Base-by-base conservation (phyloP, 2,329 filamentous ascomycete species). In the Aciculosporium take region DNA sequence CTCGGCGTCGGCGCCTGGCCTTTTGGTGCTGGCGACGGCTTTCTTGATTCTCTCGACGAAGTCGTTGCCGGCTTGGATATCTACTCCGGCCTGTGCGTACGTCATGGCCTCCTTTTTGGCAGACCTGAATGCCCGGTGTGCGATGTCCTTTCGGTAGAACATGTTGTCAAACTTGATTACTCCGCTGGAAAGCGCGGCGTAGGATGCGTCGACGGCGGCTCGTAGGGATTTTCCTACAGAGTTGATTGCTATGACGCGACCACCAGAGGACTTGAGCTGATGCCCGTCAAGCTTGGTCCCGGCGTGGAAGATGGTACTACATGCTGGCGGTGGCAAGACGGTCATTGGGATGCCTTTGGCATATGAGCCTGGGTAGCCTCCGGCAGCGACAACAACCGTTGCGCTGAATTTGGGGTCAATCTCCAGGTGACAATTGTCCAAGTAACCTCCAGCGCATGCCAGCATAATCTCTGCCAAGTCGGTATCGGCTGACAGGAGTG, bases 91-190 rank as follows among this genome's bases (percentile, higher is more conserved):
- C 39, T 84, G 76, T 7, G 89, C 91, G 57, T 98, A 98, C 7
- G 91, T 96, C 58, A 98, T 72, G 40, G 71, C 67, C 39, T 69
- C 64, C 46, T 67, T 63, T 12, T 60, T 59, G 1, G 53, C 49
- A 27, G 60, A 52, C 45, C 72, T 71, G 61, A 81, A 79, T 15
- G 77, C 76, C 41, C 84, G 77, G 62, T 88, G 78, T 10, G 86
- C 91, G 59, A 98, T 96, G 49, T 96, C 91, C 61, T 80, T 91
- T 51, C 89, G 76, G 68, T 77, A 95, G 63, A 94, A 88, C 79
- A 93, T 93, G 51, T 80, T 79, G 41, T 89, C 76, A 51, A 95
- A 95, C 44, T 81, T 69, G 54, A 95, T 88, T 21, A 58, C 57
- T 43, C 58, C 58, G 40, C 74, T 71, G 42, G 79, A 72, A 18